These are phyloP conservation scores for Fusarium odoratissimum DNA, from an alignment of 2,329 filamentous ascomycete species.

Conservation along the genomic window DNA sequence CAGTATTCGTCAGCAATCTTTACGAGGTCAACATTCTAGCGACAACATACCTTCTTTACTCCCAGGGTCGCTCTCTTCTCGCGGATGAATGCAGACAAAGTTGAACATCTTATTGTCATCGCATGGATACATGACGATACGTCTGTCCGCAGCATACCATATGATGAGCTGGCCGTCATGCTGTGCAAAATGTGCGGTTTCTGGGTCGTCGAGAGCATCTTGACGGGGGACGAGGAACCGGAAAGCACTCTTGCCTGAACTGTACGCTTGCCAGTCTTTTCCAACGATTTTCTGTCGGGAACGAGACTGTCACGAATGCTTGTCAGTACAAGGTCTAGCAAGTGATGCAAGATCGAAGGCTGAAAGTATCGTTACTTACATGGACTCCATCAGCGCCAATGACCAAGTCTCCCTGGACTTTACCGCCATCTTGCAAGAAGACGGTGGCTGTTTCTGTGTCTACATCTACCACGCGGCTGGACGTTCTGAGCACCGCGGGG, in stretches of 20 bases:
- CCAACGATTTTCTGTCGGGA: slow-evolving; percentile 5
- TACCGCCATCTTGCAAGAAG: slow-evolving; percentile 57
- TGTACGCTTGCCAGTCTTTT: slow-evolving; percentile 45
- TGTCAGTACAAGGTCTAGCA: neutral
- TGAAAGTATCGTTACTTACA: slow-evolving; percentile 40
- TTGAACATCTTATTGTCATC: slow-evolving; percentile 58
- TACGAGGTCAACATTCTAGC: no score
- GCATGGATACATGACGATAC: slow-evolving; percentile 60
- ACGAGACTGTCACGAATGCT: neutral
- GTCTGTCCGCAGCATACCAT: slow-evolving; percentile 56
- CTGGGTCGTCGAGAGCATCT: slow-evolving; percentile 48
- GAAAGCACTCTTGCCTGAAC: slow-evolving; percentile 65
- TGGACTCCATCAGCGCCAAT: slow-evolving; percentile 67
- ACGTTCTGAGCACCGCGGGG: slow-evolving; percentile 49
- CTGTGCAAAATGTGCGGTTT: slow-evolving; percentile 28
- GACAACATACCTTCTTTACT: neutral
- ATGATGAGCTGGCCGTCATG: slow-evolving; percentile 43
- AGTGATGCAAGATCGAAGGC: fast-evolving
- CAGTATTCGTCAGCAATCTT: neutral
- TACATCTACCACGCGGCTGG: slow-evolving; percentile 57
- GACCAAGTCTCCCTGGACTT: slow-evolving; percentile 60
- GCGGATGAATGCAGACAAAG: slow-evolving; percentile 64
- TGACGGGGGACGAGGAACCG: slow-evolving; percentile 62
- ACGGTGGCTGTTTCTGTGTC: slow-evolving; percentile 55
- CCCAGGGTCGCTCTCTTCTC: slow-evolving; percentile 9